These are phyloP conservation scores for Aphanoascus verrucosus DNA, from an alignment of 2,329 filamentous ascomycete genomes.

Conservation along the genomic window DNA sequence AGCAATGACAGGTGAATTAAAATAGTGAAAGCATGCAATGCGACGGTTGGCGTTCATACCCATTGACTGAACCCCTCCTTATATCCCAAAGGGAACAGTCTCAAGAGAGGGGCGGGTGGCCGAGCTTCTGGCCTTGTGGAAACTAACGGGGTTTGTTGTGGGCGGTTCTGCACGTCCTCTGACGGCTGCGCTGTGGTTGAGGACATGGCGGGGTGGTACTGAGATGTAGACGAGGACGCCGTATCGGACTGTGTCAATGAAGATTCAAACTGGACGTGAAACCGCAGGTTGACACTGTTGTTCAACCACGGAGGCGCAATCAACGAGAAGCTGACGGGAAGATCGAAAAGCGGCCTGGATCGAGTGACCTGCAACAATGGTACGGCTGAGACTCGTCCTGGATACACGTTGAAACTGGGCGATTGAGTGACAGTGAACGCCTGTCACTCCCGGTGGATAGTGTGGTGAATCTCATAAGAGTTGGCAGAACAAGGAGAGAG, in stretches of 20 bases:
- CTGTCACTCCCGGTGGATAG: slow-evolving; percentile 12
- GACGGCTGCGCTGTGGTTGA: slow-evolving; percentile 18
- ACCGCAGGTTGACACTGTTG: slow-evolving; percentile 4
- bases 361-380: slow-evolving; percentile 20
- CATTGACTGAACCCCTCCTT: slow-evolving; percentile 88
- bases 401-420: slow-evolving; percentile 22
- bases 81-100: slow-evolving; percentile 76
- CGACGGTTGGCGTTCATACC: slow-evolving; percentile 27
- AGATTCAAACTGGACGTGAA: slow-evolving; percentile 14
- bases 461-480: background rate
- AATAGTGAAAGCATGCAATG: slow-evolving; percentile 4
- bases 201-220: slow-evolving; percentile 14
- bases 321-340: slow-evolving; percentile 11
- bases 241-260: slow-evolving; percentile 11
- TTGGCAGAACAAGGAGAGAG: background rate
- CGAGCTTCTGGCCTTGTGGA: slow-evolving; percentile 25
- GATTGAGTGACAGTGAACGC: slow-evolving; percentile 17
- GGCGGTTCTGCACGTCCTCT: slow-evolving; percentile 21
- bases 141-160: slow-evolving; percentile 16
- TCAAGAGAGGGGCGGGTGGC: slow-evolving; percentile 26
- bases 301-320: slow-evolving; percentile 12
- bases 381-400: slow-evolving; percentile 19
- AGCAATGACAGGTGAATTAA: slow-evolving; percentile 16
- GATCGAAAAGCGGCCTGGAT: slow-evolving; percentile 20
- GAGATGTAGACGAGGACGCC: slow-evolving; percentile 2